These are phyloP conservation scores for Davidsoniella virescens DNA, from an alignment of 2,329 filamentous ascomycete species.

Conservation along the genomic window DNA sequence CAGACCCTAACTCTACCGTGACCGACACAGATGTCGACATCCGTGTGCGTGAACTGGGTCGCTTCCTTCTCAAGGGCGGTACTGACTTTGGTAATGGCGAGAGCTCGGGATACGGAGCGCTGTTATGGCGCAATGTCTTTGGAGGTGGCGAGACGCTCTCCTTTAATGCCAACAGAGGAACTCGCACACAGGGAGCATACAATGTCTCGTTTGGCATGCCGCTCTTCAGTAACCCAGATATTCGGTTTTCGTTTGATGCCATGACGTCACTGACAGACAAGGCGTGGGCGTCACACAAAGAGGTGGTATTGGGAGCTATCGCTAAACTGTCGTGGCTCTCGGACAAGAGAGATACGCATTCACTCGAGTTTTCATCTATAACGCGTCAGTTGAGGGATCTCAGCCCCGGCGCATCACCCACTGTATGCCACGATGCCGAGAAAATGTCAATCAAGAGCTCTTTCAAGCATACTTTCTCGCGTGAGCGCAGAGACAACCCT, in stretches of 20 bases:
- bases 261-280: constrained; percentile 76
- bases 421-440: constrained; percentile 69
- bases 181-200: constrained; percentile 80
- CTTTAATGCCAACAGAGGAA: constrained; percentile 75
- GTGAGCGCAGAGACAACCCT: constrained; percentile 69
- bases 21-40: constrained; percentile 75
- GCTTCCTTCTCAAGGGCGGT: constrained; percentile 79
- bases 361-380: constrained; percentile 61
- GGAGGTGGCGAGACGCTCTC: constrained; percentile 84
- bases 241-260: constrained; percentile 62
- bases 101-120: constrained; percentile 79
- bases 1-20: constrained; percentile 51
- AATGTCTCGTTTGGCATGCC: constrained; percentile 73
- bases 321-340: constrained; percentile 63
- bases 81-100: constrained; percentile 90
- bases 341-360: constrained; percentile 49
- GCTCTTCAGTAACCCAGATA: constrained; percentile 67
- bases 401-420: constrained; percentile 57
- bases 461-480: constrained; percentile 62
- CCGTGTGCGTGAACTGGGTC: constrained; percentile 65
- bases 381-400: constrained; percentile 86
- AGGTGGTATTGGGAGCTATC: constrained; percentile 63
- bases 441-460: constrained; percentile 73
- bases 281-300: constrained; percentile 86
- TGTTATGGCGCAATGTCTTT: constrained; percentile 80